Base-by-base conservation (phyloP, 306 rosid species). In the Hylodesmum podocarpum region DNA sequence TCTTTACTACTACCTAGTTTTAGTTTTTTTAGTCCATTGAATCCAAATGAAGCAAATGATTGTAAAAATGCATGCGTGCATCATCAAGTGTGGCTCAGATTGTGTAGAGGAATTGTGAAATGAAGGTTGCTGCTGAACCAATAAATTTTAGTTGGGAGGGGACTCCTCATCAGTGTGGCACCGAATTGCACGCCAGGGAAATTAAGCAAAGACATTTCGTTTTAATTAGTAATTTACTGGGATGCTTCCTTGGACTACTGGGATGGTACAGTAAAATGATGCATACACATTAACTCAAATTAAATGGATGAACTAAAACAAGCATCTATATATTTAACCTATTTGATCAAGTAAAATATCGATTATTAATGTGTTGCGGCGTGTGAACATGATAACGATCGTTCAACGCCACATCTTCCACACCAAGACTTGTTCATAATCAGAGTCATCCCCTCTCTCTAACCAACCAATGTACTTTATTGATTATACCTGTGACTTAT, bases 1-100 rank as follows among this genome's bases (percentile, higher is more conserved):
- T 66, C 64, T 65, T 61, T 64, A 53, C 39, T n/a, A n/a, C n/a
- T 75, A 33, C 44, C 33, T 79, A 29, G 29, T 50, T 72, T 64
- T 55, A 46, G 66, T 57, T 59, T 59, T n/a, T 31, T 75, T 14
- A 75, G 77, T 62, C 75, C 44, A 7, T 50, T 27, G 41, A 70
- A 39, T 58, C 58, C 25, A 59, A 50, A 10, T 69, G 61, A 69
- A 59, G 54, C 46, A 21, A n/a, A 8, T 76, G 74, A 25, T 59
- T 70, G 70, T 76, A 76, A 40, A 53, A 41, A n/a, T n/a, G n/a
- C n/a, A n/a, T n/a, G 40, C 68, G 19, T 62, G 40, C 16, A 63
- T 36, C 40, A 33, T n/a, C 6, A 64, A 53, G 57, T 49, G 68
- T 51, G 50, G 47, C 21, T n/a, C 75, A 24, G 69, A 63, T 9